Conservation (phyloP, 1,284 basidiomycete genomes). For the Cutaneotrichosporon mucoides region DNA sequence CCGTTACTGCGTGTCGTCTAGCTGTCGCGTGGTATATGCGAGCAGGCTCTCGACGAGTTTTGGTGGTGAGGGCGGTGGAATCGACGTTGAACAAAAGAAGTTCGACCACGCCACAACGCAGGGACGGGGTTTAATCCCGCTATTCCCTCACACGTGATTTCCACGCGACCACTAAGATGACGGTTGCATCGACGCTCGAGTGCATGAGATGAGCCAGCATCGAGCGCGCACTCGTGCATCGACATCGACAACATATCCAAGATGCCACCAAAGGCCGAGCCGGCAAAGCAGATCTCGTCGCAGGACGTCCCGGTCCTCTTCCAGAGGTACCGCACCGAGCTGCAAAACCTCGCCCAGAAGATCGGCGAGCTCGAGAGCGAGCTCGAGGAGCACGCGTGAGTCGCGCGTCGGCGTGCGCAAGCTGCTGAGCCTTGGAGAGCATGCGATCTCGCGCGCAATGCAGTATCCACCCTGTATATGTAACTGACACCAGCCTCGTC, state of each 20-base stretch:
- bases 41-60: constrained; percentile 1
- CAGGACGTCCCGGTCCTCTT: constrained; percentile 44
- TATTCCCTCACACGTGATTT: neutral
- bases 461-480: neutral
- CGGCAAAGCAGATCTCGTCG: constrained; percentile 26
- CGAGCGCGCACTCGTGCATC: too few relatives aligned
- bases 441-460: too few relatives aligned
- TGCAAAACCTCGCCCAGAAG: constrained; percentile 80
- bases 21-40: constrained; percentile 1
- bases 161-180: neutral
- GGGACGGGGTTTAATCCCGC: neutral
- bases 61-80: neutral
- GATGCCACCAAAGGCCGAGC: constrained; percentile 40
- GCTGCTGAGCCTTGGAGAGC: too few relatives aligned
- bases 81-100: constrained; percentile 2
- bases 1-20: constrained; percentile 47
- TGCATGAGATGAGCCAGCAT: too few relatives aligned
- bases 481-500: constrained; percentile 67
- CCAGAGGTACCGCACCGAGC: constrained; percentile 66
- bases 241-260: neutral
- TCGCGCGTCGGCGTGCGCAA: constrained; percentile 5
- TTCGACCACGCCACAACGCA: neutral
- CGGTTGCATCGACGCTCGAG: too few relatives aligned
- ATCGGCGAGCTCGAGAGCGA: constrained; percentile 91
- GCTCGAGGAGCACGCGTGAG: constrained; percentile 74